phyloP scores from a whole-genome alignment of 2,329 filamentous ascomycete genomes.

The Cercospora sp. region DNA sequence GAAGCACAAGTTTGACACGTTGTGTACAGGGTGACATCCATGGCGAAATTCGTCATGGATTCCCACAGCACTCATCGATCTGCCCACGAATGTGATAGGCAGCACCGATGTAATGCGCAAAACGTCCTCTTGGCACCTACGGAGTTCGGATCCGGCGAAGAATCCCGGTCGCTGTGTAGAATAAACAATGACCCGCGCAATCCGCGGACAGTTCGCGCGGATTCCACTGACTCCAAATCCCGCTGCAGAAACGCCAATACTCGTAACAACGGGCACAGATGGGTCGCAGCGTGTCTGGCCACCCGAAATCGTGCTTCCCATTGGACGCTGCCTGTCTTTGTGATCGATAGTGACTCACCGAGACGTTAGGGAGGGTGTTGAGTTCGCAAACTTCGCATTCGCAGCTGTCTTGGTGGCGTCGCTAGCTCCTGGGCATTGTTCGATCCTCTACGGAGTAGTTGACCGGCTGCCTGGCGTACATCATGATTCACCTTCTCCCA shows the following conservation, averaged over 20 bases:
- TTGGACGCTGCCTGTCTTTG: background rate
- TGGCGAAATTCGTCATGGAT: background rate
- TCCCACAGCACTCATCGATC: background rate
- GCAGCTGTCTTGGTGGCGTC: background rate
- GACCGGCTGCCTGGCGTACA: background rate
- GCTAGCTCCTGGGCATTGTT: constrained; percentile 3
- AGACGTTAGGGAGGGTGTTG: background rate
- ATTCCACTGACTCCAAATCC: background rate
- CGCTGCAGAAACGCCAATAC: background rate
- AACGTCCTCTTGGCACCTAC: background rate
- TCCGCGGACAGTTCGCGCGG: background rate
- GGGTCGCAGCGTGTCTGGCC: background rate
- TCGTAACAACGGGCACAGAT: background rate
- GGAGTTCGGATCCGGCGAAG: constrained; percentile 11
- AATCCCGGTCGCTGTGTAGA: background rate
- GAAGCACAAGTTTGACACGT: background rate
- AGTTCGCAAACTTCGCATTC: background rate
- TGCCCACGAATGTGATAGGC: background rate
- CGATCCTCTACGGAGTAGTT: background rate
- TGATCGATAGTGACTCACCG: background rate
- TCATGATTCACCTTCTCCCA: background rate
- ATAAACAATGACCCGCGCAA: background rate
- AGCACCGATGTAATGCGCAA: background rate
- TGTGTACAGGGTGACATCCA: background rate
- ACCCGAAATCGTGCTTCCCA: background rate